A percentile compares a stretch with the other conserved stretches of the same genome.
Conservation (phyloP, 2,329 filamentous ascomycete genomes). For the Bipolaris gigantea region DNA sequence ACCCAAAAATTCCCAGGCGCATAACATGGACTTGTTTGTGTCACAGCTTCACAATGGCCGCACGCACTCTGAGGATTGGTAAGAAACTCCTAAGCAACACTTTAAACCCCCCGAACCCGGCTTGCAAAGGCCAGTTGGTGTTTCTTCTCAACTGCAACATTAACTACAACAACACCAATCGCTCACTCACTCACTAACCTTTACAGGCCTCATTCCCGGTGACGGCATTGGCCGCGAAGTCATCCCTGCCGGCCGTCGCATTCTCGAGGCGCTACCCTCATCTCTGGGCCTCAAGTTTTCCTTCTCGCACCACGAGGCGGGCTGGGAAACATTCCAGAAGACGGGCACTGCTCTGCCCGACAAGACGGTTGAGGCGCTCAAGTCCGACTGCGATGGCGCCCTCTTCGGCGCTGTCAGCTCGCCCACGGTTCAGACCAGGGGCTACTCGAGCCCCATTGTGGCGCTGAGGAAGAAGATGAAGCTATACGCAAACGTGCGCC, state of each 20-base stretch:
- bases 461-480: slow-evolving; percentile 93
- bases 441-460: slow-evolving; percentile 96
- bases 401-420: slow-evolving; percentile 95
- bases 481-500: slow-evolving; percentile 95
- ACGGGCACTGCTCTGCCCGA: slow-evolving; percentile 88
- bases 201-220: slow-evolving; percentile 85
- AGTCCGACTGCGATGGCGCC: slow-evolving; percentile 90
- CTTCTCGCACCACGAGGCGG: slow-evolving; percentile 90
- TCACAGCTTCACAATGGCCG: slow-evolving; percentile 32
- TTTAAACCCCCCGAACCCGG: not conserved
- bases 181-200: too few species aligned
- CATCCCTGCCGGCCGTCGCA: slow-evolving; percentile 85
- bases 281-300: slow-evolving; percentile 91
- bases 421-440: slow-evolving; percentile 83
- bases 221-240: slow-evolving; percentile 99
- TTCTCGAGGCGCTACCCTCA: slow-evolving; percentile 90
- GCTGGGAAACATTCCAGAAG: slow-evolving; percentile 89
- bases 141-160: not conserved
- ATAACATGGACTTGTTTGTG: slow-evolving; percentile 2
- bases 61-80: slow-evolving; percentile 39
- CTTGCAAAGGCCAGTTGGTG: slow-evolving; percentile 5
- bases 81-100: not conserved
- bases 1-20: slow-evolving; percentile 21
- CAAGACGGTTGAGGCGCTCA: slow-evolving; percentile 84
- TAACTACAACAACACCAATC: not conserved